These are phyloP conservation scores for Hericium erinaceus DNA, from an alignment of 768 basidiomycete genomes.

Conservation along the genomic window DNA sequence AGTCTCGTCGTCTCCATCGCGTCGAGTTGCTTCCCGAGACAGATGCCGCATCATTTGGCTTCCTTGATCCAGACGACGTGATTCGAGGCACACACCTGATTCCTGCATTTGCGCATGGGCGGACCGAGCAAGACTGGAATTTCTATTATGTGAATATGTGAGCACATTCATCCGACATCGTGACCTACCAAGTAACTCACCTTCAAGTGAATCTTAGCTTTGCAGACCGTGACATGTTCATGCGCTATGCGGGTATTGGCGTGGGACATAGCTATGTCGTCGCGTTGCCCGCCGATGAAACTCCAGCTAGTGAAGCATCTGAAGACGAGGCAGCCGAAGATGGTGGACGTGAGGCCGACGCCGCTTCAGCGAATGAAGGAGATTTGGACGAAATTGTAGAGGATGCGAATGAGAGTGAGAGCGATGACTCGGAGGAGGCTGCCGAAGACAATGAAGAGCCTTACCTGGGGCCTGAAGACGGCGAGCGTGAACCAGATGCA, in stretches of 20 bases:
- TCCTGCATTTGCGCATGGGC: constrained; percentile 19
- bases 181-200: too few relatives aligned
- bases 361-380: not conserved
- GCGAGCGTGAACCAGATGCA: too few relatives aligned
- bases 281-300: not conserved
- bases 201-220: not conserved
- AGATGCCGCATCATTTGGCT: constrained; percentile 23
- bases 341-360: not conserved
- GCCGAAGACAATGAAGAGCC: not conserved
- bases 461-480: not conserved
- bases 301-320: not conserved
- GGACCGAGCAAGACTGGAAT: not conserved
- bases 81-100: constrained; percentile 26
- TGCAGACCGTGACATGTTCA: not conserved
- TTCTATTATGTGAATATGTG: constrained; percentile 1
- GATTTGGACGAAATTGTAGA: not conserved
- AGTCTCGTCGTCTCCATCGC: constrained; percentile 6
- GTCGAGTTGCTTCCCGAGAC: constrained; percentile 17
- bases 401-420: too few relatives aligned
- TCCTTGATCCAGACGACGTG: constrained; percentile 26
- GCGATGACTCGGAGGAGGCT: not conserved
- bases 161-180: not conserved
- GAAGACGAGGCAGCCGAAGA: not conserved
- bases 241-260: not conserved
- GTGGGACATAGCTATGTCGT: not conserved